Conservation (phyloP, 106 monocot genomes). For the Dactylorhiza incarnata region DNA sequence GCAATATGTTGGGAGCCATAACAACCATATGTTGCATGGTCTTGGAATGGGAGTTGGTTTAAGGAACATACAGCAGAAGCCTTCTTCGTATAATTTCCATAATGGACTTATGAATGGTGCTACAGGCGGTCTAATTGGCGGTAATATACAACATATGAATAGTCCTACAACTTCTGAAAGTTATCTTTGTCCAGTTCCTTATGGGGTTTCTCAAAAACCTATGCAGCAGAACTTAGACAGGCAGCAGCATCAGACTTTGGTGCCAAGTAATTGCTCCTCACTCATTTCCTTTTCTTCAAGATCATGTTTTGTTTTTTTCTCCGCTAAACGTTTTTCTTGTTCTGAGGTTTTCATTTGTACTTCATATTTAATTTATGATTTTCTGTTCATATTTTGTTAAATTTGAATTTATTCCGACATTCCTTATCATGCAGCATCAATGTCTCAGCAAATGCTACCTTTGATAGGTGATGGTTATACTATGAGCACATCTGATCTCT, state of each 20-base stretch:
- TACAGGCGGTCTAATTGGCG: constrained; percentile 37
- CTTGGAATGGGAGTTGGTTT: constrained; percentile 35
- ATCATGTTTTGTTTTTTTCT: not conserved
- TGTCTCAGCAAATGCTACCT: constrained; percentile 40
- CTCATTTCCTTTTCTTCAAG: not conserved
- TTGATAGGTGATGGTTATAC: constrained; percentile 54
- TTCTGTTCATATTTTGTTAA: not conserved
- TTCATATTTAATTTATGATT: not conserved
- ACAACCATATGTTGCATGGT: constrained; percentile 44
- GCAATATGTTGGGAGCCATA: constrained; percentile 59
- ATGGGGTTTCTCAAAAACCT: constrained; percentile 44
- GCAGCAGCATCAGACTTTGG: constrained; percentile 43
- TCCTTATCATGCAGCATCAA: constrained; percentile 30
- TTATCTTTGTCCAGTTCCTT: constrained; percentile 28
- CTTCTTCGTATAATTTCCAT: constrained; percentile 48
- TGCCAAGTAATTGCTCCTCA: constrained; percentile 40
- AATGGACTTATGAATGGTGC: constrained; percentile 50
- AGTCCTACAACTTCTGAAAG: constrained; percentile 40
- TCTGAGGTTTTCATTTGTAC: not conserved
- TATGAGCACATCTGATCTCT: constrained; percentile 25
- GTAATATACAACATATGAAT: constrained; percentile 40
- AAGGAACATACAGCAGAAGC: constrained; percentile 57
- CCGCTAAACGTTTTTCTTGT: constrained; percentile 4
- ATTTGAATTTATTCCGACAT: not conserved
- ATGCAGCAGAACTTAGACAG: constrained; percentile 41